A percentile compares a stretch with the other conserved stretches of the same genome.
phyloP scores from a whole-genome alignment of 306 rosid species.

The Spatholobus suberectus region DNA sequence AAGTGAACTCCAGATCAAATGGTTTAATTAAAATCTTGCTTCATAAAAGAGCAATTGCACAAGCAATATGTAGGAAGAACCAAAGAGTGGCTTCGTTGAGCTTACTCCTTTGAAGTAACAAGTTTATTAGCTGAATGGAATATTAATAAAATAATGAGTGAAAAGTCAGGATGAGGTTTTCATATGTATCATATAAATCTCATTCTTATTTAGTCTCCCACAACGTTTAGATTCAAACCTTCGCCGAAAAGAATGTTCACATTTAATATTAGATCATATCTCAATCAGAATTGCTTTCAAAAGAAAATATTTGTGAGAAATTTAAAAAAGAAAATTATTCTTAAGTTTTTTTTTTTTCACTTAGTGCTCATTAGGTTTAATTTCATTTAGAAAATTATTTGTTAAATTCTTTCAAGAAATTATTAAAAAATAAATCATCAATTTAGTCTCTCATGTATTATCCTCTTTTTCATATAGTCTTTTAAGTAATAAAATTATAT shows the following conservation, averaged over 20 bases:
- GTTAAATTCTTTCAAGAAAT: neutral
- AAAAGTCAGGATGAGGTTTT: neutral
- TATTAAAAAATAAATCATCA: no score
- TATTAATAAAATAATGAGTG: neutral
- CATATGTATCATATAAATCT: neutral
- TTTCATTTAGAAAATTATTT: neutral
- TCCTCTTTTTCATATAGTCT: no score
- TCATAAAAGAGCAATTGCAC: neutral
- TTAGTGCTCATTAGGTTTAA: neutral
- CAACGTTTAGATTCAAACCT: no score
- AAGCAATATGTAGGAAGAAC: neutral
- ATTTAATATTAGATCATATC: no score
- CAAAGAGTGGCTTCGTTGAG: neutral
- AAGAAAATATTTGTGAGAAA: no score
- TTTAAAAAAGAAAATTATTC: no score
- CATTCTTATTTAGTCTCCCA: no score
- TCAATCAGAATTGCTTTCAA: no score
- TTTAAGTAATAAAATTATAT: no score
- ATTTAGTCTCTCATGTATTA: no score
- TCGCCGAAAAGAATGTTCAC: no score
- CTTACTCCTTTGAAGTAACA: neutral
- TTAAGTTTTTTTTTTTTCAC: no score
- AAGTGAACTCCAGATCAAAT: neutral
- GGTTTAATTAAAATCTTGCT: neutral
- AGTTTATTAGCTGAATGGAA: neutral